phyloP scores from a whole-genome alignment of 768 basidiomycete genomes.

The Leccinum variicolor region DNA sequence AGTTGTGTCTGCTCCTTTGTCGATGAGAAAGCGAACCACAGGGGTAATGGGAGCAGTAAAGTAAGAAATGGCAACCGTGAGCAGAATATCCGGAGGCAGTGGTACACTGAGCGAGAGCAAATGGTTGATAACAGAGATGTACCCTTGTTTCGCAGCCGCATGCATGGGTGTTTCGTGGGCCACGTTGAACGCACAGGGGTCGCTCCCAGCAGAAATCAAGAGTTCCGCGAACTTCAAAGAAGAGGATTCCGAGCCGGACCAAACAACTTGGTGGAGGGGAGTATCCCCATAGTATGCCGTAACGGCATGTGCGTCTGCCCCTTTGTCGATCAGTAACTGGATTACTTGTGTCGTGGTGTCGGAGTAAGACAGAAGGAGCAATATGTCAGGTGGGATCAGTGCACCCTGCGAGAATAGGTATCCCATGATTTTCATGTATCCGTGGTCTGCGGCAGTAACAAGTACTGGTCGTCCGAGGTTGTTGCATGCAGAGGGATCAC shows the following conservation, averaged over 20 bases:
- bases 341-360: background rate
- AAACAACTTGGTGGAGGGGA: background rate
- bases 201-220: background rate
- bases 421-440: background rate
- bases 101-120: background rate
- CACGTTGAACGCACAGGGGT: background rate
- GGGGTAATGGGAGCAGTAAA: background rate
- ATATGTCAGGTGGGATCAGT: background rate
- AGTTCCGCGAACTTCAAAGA: background rate
- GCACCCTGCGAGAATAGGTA: background rate
- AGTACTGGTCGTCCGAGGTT: accelerated
- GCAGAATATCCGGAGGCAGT: background rate
- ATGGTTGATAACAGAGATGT: background rate
- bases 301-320: background rate
- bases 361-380: background rate
- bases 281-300: background rate
- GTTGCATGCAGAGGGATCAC: background rate
- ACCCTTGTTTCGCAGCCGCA: background rate
- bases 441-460: accelerated
- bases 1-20: background rate
- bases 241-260: background rate
- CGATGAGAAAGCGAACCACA: background rate
- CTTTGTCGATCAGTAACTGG: background rate
- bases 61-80: background rate
- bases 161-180: background rate